A percentile compares a stretch with the other conserved stretches of the same genome.
Evolutionary conservation across 306 rosid genomes (phyloP).

Genomic region (Inga oerstediana): DNA sequence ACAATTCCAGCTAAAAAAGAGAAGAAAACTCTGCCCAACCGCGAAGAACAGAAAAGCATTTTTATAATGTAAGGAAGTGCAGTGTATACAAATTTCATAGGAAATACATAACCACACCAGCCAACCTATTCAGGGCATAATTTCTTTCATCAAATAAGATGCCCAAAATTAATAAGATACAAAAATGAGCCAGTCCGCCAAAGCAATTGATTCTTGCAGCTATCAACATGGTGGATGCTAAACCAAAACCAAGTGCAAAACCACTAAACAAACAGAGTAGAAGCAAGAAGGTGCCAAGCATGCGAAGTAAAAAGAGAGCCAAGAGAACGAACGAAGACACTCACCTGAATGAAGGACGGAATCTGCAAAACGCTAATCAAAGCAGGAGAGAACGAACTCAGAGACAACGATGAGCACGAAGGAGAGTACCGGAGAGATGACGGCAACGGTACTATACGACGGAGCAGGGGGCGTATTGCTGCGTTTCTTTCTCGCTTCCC

Average conservation of each 20-base stretch:
- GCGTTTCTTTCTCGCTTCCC: no score
- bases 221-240: conserved; percentile 91
- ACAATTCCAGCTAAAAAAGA: not conserved
- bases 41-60: not conserved
- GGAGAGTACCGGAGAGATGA: no score
- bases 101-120: not conserved
- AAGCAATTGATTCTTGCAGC: conserved; percentile 94
- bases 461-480: no score
- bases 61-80: not conserved
- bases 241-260: conserved; percentile 58
- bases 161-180: not conserved
- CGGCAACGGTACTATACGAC: no score
- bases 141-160: conserved; percentile 43
- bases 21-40: not conserved
- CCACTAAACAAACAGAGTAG: conserved; percentile 14
- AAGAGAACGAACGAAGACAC: no score
- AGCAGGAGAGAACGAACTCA: no score
- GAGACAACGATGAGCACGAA: no score
- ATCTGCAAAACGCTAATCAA: no score
- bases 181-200: conserved; percentile 74
- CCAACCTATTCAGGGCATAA: conserved; percentile 78
- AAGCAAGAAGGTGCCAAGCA: no score
- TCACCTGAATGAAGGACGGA: no score
- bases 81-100: not conserved
- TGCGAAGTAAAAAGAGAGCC: no score